Percentiles rank a stretch among this genome's conserved stretches.
Evolutionary conservation across 2,329 filamentous ascomycete genomes (phyloP).

Genomic region (Claviceps cyperi): DNA sequence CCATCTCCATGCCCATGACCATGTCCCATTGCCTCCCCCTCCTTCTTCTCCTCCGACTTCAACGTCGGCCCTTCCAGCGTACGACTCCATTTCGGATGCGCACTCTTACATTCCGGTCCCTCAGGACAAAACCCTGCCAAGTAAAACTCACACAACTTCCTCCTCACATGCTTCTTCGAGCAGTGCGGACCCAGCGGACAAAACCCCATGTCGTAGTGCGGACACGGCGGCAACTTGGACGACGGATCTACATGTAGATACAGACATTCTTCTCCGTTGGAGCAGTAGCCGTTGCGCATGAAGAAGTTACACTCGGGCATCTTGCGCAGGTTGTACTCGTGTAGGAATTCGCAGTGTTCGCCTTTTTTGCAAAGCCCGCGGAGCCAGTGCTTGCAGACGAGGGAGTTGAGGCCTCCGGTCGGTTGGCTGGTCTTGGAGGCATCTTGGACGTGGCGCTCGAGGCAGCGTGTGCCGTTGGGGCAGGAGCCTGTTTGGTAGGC

Average conservation of each 20-base stretch:
- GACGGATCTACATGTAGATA: constrained; percentile 83
- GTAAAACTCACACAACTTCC: constrained; percentile 70
- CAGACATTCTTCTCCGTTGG: constrained; percentile 90
- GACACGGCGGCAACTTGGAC: constrained; percentile 64
- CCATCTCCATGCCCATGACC: constrained; percentile 23
- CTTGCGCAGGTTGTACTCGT: constrained; percentile 95
- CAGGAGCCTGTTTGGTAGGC: constrained; percentile 78
- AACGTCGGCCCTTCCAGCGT: constrained; percentile 63
- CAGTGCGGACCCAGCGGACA: constrained; percentile 81
- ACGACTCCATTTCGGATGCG: constrained; percentile 70
- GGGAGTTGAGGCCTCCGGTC: constrained; percentile 50
- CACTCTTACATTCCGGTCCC: constrained; percentile 58
- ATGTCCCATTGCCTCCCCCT: constrained; percentile 21
- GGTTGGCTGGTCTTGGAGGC: constrained; percentile 14
- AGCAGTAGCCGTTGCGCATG: constrained; percentile 83
- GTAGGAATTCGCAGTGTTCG: constrained; percentile 89
- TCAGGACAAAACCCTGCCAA: constrained; percentile 91
- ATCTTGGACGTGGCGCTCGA: constrained; percentile 59
- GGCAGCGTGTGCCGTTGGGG: constrained; percentile 68
- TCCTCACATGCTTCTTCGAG: constrained; percentile 75
- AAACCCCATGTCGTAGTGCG: constrained; percentile 89
- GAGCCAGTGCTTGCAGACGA: constrained; percentile 98
- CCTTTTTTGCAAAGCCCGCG: constrained; percentile 96
- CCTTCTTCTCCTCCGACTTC: constrained; percentile 51
- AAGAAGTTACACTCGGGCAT: constrained; percentile 99